Conservation (phyloP, 2,329 filamentous ascomycete species). For the Atkinsonella hypoxylon region DNA sequence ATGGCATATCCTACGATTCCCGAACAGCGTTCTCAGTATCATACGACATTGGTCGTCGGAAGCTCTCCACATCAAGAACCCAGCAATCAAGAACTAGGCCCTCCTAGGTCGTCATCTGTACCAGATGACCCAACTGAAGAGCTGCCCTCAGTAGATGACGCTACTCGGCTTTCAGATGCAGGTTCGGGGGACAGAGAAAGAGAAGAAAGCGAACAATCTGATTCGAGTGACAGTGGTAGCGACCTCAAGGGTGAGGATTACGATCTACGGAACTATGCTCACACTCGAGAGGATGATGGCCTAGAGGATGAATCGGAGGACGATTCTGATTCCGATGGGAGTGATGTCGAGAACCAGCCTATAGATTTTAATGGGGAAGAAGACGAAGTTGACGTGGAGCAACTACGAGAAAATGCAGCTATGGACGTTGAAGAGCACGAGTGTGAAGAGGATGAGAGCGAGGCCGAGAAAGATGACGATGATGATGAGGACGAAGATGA, state of each 20-base stretch:
- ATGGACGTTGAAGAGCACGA: slow-evolving; percentile 8
- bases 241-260: slow-evolving; percentile 22
- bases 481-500: background rate
- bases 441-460: slow-evolving; percentile 2
- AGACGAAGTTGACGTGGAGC: background rate
- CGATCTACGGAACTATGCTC: slow-evolving; percentile 21
- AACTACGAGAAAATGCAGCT: slow-evolving; percentile 5
- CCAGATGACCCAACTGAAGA: background rate
- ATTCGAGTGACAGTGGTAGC: slow-evolving; percentile 13
- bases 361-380: slow-evolving; percentile 23
- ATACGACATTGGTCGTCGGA: background rate
- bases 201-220: slow-evolving; percentile 7
- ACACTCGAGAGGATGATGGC: slow-evolving; percentile 19
- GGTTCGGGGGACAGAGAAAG: background rate
- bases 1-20: background rate
- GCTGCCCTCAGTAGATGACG: background rate
- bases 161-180: background rate
- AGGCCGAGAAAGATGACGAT: slow-evolving; percentile 2
- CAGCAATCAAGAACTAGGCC: background rate
- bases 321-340: slow-evolving; percentile 6
- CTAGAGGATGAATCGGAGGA: slow-evolving; percentile 10
- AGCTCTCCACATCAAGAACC: slow-evolving; percentile 1
- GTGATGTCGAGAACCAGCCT: slow-evolving; percentile 10
- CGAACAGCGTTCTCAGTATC: background rate
- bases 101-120: background rate